A percentile compares a stretch with the other conserved stretches of the same genome.
These are phyloP conservation scores for Torulaspora pretoriensis DNA, from an alignment of 1,139 yeast genomes.

Conservation along the genomic window DNA sequence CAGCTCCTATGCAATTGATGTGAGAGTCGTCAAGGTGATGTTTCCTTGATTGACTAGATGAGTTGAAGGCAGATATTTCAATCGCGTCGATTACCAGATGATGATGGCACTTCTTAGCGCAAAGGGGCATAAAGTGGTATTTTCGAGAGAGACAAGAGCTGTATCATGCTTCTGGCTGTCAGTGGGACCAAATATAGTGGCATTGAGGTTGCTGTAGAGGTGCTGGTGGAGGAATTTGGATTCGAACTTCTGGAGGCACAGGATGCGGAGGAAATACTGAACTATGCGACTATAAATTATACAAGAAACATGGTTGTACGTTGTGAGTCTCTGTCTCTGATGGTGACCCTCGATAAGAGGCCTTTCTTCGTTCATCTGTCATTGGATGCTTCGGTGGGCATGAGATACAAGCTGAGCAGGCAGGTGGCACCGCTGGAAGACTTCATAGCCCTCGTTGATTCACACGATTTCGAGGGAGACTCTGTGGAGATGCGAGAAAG, in stretches of 20 bases:
- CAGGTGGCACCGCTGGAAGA: slow-evolving; percentile 11
- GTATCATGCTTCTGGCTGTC: slow-evolving; percentile 28
- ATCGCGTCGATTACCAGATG: background rate
- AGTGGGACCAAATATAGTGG: slow-evolving; percentile 32
- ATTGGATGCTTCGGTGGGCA: slow-evolving; percentile 65
- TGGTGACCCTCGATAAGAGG: slow-evolving; percentile 56
- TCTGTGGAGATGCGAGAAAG: slow-evolving; percentile 24
- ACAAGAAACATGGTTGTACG: slow-evolving; percentile 55
- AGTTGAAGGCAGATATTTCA: background rate
- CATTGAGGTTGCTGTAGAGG: slow-evolving; percentile 20
- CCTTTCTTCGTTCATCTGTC: slow-evolving; percentile 84
- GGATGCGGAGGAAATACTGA: slow-evolving; percentile 47
- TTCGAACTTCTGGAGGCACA: slow-evolving; percentile 35
- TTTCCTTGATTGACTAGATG: background rate
- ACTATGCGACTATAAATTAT: slow-evolving; percentile 71
- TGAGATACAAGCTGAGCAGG: slow-evolving; percentile 50
- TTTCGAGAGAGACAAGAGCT: background rate
- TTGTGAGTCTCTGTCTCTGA: slow-evolving; percentile 42
- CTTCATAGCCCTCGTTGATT: slow-evolving; percentile 17
- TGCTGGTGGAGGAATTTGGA: slow-evolving; percentile 20
- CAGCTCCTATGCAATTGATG: too few relatives aligned
- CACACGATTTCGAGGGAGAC: slow-evolving; percentile 20
- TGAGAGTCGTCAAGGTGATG: background rate
- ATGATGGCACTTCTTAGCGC: background rate
- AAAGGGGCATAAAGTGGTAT: background rate